phyloP scores from a whole-genome alignment of 2,329 filamentous ascomycete genomes.

The Eurotiales sp. region DNA sequence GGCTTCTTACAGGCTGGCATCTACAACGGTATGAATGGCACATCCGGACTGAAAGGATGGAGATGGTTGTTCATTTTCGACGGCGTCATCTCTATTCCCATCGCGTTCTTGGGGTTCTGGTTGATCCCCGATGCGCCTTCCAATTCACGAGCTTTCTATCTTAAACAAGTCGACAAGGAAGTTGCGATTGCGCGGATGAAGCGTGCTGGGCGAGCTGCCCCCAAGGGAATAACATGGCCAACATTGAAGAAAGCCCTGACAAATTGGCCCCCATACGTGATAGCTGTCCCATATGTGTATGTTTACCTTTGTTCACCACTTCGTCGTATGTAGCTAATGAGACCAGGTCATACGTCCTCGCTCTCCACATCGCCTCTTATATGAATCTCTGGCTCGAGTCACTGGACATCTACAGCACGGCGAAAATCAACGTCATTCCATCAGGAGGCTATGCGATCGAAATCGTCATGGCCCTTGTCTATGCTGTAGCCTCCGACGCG shows the following conservation, averaged over 20 bases:
- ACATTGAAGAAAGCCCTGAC: conserved; percentile 8
- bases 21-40: conserved; percentile 55
- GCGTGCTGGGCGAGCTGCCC: conserved; percentile 10
- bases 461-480: conserved; percentile 13
- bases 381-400: conserved; percentile 15
- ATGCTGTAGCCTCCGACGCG: conserved; percentile 12
- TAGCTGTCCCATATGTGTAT: conserved; percentile 14
- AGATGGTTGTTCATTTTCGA: conserved; percentile 59
- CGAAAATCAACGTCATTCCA: conserved; percentile 13
- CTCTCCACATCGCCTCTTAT: conserved; percentile 15
- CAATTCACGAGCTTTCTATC: conserved; percentile 27
- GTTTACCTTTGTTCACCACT: not conserved
- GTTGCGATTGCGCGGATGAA: conserved; percentile 11
- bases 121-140: conserved; percentile 42
- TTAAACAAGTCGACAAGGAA: conserved; percentile 12
- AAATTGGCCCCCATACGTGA: conserved; percentile 13
- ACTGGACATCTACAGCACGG: conserved; percentile 10
- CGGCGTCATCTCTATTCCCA: conserved; percentile 45
- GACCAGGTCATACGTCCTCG: conserved; percentile 12
- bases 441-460: conserved; percentile 13
- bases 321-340: not conserved
- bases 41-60: conserved; percentile 55
- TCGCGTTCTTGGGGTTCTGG: conserved; percentile 40
- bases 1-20: conserved; percentile 45
- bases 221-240: conserved; percentile 10